A percentile compares a stretch with the other conserved stretches of the same genome.
Evolutionary conservation across 2,329 filamentous ascomycete genomes (phyloP).

Genomic region (Gyromitra esculenta): DNA sequence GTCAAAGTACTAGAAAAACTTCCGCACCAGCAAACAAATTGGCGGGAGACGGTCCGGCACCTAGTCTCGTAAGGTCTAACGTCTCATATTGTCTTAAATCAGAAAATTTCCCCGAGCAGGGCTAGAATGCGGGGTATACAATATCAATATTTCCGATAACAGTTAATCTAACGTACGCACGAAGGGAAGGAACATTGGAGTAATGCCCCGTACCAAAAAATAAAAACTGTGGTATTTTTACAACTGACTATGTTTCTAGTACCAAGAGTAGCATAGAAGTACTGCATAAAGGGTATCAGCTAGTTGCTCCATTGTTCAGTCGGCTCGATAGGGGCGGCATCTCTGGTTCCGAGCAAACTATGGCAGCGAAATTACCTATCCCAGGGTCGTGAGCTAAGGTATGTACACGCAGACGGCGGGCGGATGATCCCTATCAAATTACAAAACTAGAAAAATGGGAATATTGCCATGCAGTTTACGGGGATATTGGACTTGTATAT

Average conservation of each 20-base stretch:
- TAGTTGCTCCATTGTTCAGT: not conserved
- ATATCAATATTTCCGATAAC: conserved; percentile 8
- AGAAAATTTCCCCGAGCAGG: conserved; percentile 6
- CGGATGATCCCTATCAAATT: not conserved
- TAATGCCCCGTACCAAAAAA: not conserved
- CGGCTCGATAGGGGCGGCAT: not conserved
- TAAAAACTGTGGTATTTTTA: conserved; percentile 12
- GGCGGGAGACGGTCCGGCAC: conserved; percentile 6
- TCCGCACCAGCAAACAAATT: not conserved
- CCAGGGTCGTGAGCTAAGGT: not conserved
- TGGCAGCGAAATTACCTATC: not conserved
- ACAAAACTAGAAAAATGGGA: not conserved
- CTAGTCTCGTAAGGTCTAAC: not conserved
- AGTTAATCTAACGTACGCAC: not conserved
- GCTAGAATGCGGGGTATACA: conserved; percentile 18
- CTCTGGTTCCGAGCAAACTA: not conserved
- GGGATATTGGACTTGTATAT: conserved; percentile 24
- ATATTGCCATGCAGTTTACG: not conserved
- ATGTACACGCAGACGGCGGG: not conserved
- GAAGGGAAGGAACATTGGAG: not conserved
- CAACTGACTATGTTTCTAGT: not conserved
- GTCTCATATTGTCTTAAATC: conserved; percentile 14
- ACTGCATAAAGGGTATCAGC: not conserved
- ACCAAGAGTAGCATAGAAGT: not conserved
- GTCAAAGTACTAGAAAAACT: not conserved